Base-by-base conservation (phyloP, 1,284 basidiomycete species). In the Puccinia triticina region DNA sequence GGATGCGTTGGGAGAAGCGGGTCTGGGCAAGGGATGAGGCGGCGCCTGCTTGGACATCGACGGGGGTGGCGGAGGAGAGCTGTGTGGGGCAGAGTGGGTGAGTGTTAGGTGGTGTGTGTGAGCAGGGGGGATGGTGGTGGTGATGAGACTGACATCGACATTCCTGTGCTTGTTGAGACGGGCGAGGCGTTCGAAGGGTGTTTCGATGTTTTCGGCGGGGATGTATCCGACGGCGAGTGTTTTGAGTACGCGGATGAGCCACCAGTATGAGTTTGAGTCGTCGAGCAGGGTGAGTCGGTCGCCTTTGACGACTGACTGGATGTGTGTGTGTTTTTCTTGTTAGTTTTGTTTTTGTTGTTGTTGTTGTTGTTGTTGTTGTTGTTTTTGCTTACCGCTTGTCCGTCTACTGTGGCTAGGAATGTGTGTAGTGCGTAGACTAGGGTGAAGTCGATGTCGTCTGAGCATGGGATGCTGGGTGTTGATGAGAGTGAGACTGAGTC, bases 161-260 rank as follows among this genome's bases (percentile, higher is more conserved):
- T 99, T 99, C 53, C 96, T 91, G 87, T 98, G 95, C 87, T 98
- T 98, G 89, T 99, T 99, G 82, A 99, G 89, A 83, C 96, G 90
- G 0, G 96, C 96, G 32, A 99, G 90, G 71, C 96, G 91, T 87
- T 99, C 96, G 85, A 95, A 98, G 0, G 96, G 97, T 0, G 97
- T 99, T 88, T 99, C 97, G 85, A 99, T 98, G 87, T 99, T 99
- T 88, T 99, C 96, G 0, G 96, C 96, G 23, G 96, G 96, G 77
- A 99, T 99, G 88, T 99, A 99, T 0, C 96, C 96, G n/a, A 99
- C 94, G 86, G 98, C 96, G 88, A 98, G 95, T 2, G 94, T 98
- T 89, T 96, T 98, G 85, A 98, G 91, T 5, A 97, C 95, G 77
- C 94, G 91, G 23, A 98, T 95, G 74, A 97, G 92, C 95, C 95